Evolutionary conservation across 2,329 filamentous ascomycete species (phyloP).

Genomic region (Neofusicoccum ribis): DNA sequence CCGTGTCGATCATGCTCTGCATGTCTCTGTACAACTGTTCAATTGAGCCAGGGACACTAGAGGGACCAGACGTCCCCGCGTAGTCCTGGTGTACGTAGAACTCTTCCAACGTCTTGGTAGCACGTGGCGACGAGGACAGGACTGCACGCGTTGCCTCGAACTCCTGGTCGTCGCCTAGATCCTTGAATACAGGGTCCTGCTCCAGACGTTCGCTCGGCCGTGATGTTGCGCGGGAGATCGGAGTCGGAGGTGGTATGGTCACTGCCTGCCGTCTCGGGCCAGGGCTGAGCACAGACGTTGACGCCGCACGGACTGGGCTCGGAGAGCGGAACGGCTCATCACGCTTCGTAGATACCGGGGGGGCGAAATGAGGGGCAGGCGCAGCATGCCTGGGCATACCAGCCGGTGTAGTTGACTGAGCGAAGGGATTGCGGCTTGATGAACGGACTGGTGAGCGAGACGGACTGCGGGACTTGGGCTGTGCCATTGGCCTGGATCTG

Average conservation of each 20-base stretch:
- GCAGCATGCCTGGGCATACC: slow-evolving; percentile 37
- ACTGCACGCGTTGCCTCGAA: slow-evolving; percentile 29
- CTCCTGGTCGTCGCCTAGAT: slow-evolving; percentile 60
- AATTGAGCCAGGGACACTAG: slow-evolving; percentile 48
- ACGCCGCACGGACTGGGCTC: slow-evolving; percentile 65
- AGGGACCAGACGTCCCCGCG: slow-evolving; percentile 38
- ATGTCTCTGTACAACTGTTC: slow-evolving; percentile 70
- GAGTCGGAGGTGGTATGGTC: slow-evolving; percentile 32
- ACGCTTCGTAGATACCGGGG: slow-evolving; percentile 41
- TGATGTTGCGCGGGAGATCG: slow-evolving; percentile 26
- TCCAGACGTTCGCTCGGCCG: slow-evolving; percentile 35
- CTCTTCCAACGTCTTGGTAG: slow-evolving; percentile 37
- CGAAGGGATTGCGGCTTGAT: slow-evolving; percentile 3
- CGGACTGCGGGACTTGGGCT: slow-evolving; percentile 29
- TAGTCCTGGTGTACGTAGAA: slow-evolving; percentile 63
- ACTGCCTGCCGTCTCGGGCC: slow-evolving; percentile 31
- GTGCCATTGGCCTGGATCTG: not conserved
- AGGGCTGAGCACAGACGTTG: slow-evolving; percentile 47
- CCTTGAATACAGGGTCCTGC: slow-evolving; percentile 38
- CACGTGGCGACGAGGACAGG: not conserved
- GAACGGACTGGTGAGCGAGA: slow-evolving; percentile 25
- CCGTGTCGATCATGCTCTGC: slow-evolving; percentile 90
- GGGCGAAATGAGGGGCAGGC: slow-evolving; percentile 56
- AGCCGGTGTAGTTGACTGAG: slow-evolving; percentile 31
- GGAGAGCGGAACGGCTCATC: slow-evolving; percentile 67